These are phyloP conservation scores for Pythium grandisporangium DNA, from an alignment of 352 stramenopile genomes.

Conservation along the genomic window DNA sequence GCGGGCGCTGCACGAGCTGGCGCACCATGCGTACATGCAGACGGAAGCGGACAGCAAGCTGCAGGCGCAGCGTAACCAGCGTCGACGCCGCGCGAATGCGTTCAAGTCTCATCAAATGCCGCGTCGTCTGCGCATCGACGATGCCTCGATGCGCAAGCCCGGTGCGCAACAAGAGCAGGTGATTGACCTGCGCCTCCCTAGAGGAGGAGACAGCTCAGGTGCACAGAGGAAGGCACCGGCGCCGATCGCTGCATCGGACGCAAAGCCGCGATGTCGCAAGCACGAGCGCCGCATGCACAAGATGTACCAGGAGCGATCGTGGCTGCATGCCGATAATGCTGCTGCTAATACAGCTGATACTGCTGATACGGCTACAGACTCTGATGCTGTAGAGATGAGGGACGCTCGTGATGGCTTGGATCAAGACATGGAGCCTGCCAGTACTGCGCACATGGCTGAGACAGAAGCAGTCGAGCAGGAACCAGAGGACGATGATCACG, in stretches of 20 bases:
- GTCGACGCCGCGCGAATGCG: conserved; percentile 60
- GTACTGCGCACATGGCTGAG: background rate
- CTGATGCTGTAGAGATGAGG: too few relatives aligned
- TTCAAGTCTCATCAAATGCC: conserved; percentile 72
- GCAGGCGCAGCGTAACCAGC: conserved; percentile 41
- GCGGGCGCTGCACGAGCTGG: conserved; percentile 55
- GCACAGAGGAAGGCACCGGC: conserved; percentile 1
- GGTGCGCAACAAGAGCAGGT: conserved; percentile 3
- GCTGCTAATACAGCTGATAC: too few relatives aligned
- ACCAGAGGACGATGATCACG: background rate
- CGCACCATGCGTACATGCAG: conserved; percentile 16
- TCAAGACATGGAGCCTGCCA: too few relatives aligned
- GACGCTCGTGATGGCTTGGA: too few relatives aligned
- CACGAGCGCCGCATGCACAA: conserved; percentile 45
- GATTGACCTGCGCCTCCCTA: conserved; percentile 10
- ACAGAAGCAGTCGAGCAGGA: background rate
- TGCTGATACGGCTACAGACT: too few relatives aligned
- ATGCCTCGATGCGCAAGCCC: background rate
- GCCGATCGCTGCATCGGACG: background rate
- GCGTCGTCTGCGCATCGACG: conserved; percentile 26
- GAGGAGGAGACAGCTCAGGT: background rate
- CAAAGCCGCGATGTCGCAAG: conserved; percentile 35
- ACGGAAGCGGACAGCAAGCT: conserved; percentile 33
- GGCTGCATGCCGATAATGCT: too few relatives aligned
- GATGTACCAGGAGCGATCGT: conserved; percentile 27